phyloP scores from a whole-genome alignment of 2,329 filamentous ascomycete species.

The Helotiales sp. region DNA sequence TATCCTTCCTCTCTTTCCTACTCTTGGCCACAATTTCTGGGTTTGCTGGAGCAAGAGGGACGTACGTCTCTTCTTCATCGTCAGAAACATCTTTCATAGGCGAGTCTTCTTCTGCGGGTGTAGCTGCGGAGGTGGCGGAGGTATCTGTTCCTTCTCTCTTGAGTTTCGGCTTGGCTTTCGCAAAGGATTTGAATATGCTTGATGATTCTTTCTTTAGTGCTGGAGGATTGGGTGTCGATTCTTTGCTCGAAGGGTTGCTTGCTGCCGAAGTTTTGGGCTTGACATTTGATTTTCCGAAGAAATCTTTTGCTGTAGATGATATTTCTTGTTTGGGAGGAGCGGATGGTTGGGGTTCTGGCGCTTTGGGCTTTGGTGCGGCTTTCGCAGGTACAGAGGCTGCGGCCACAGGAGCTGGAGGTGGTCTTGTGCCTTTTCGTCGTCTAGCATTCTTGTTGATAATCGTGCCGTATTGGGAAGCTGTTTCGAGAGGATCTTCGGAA shows the following conservation, averaged over 20 bases:
- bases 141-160: constrained; percentile 42
- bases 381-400: constrained; percentile 36
- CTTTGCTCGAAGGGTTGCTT: constrained; percentile 25
- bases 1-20: constrained; percentile 55
- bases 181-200: constrained; percentile 77
- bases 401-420: constrained; percentile 25
- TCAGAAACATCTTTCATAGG: constrained; percentile 53
- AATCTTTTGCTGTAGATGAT: constrained; percentile 35
- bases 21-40: constrained; percentile 33
- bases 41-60: constrained; percentile 42
- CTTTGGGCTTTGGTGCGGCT: constrained; percentile 20
- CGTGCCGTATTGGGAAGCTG: constrained; percentile 65
- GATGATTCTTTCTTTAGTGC: constrained; percentile 59
- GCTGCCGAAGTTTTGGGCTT: constrained; percentile 24
- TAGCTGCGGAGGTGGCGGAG: constrained; percentile 38
- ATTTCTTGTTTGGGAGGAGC: not conserved
- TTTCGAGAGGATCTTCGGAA: constrained; percentile 58
- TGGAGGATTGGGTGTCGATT: constrained; percentile 29
- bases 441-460: constrained; percentile 73
- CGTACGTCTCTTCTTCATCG: constrained; percentile 52
- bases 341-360: constrained; percentile 24
- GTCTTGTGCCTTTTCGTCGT: constrained; percentile 39
- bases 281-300: constrained; percentile 38
- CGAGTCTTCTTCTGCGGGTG: constrained; percentile 48
- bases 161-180: constrained; percentile 63